Evolutionary conservation across 257 asterid genomes (phyloP), one percentile per base, ranked within the genome.

Genomic region (Solanum etuberosum): DNA sequence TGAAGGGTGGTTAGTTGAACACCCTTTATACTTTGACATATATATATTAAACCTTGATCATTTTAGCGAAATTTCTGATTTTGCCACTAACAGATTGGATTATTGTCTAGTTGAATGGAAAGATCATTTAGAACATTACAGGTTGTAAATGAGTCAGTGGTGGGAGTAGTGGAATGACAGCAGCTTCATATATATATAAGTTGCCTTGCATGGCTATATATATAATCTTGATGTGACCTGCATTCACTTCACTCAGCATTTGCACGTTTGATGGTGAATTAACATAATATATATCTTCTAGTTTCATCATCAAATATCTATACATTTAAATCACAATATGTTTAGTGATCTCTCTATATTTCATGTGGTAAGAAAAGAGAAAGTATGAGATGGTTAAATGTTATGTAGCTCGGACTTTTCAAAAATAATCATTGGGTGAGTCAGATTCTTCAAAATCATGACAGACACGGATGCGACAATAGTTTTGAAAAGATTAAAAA

Each of bases 201-300:
- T 40, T 77, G 23, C 37, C 63, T 72, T 86, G 88, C 88, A 51
- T 86, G 88, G 67, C 68, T 5, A 80, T 46, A 73, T 77, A 40
- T 46, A 37, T 42, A 23, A 10, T 85, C 11, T 71, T 70, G 84
- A 21, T 73, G 35, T 54, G 84, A 34, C 57, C 16, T 48, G 84
- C 88, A 34, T 51, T 74, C 85, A 54, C 88, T 73, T 74, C 46
- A 54, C 27, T 25, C 16, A n/a, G 84, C 88, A 85, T 63, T 85
- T n/a, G 80, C 77, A 32, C 48, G 80, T 68, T 43, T 57, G 68
- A 48, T 70, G 67, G 34, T 25, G 83, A 85, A 57, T 70, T 51
- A 70, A 9, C 23, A 27, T 48, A 67, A 14, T n/a, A 57, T 42
- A 9, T 43, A 46, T 73, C 46, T 65, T 85, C 82, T 11, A n/a